Evolutionary conservation across 192 early-diverging fungal species (phyloP).

Genomic region (Backusella circina): DNA sequence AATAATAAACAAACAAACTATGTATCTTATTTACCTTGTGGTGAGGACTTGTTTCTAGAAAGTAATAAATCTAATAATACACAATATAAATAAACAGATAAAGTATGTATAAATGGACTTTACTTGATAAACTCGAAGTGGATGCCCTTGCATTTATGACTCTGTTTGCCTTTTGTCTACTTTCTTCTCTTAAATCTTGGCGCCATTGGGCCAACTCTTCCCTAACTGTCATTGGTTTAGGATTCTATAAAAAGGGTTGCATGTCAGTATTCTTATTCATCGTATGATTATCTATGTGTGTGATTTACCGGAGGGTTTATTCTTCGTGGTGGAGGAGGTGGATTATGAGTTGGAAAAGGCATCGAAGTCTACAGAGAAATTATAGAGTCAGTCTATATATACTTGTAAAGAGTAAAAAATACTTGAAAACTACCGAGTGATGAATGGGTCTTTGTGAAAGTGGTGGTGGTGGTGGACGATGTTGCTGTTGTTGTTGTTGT

Average conservation of each 20-base stretch:
- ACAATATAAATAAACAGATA: neutral
- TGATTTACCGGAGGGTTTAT: neutral
- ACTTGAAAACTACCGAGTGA: neutral
- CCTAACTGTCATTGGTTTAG: neutral
- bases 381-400: neutral
- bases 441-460: neutral
- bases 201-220: slow-evolving; percentile 8
- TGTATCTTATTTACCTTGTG: neutral
- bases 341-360: neutral
- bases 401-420: neutral
- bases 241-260: neutral
- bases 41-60: neutral
- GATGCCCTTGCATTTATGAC: neutral
- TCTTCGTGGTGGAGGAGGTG: neutral
- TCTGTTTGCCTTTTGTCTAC: neutral
- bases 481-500: neutral
- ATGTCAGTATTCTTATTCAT: neutral
- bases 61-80: neutral
- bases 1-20: neutral
- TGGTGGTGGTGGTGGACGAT: neutral
- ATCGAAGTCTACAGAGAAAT: neutral
- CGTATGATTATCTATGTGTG: neutral
- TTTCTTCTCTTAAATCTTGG: neutral
- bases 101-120: neutral
- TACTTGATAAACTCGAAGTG: slow-evolving; percentile 1